A percentile compares a stretch with the other conserved stretches of the same genome.
Evolutionary conservation across 2,329 filamentous ascomycete genomes (phyloP).

Genomic region (Trichophyton rubrum): DNA sequence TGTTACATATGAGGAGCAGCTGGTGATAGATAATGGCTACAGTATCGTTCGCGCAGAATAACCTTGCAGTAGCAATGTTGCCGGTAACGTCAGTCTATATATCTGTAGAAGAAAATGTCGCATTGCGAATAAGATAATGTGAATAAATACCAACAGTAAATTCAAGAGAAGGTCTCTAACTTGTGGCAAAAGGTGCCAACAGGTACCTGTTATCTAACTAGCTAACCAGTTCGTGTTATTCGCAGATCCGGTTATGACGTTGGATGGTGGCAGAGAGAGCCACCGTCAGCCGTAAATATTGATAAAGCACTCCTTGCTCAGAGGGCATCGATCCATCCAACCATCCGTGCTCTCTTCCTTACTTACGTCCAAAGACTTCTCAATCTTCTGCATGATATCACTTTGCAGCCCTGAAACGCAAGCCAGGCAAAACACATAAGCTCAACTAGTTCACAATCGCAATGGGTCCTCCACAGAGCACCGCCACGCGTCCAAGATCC

Average conservation of each 20-base stretch:
- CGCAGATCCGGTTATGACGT: background rate
- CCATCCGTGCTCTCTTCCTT: background rate
- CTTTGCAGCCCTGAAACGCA: background rate
- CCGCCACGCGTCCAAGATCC: background rate
- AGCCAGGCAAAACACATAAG: background rate
- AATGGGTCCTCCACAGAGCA: background rate
- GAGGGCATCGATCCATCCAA: too few relatives aligned
- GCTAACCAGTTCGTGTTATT: too few relatives aligned
- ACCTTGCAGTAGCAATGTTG: too few relatives aligned
- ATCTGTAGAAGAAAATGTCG: background rate
- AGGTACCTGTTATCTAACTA: background rate
- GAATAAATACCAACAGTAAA: too few relatives aligned
- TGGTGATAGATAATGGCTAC: background rate
- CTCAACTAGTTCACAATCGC: background rate
- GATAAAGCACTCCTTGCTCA: background rate
- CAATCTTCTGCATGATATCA: background rate
- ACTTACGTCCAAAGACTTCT: background rate
- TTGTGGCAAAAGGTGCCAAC: too few relatives aligned
- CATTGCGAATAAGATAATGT: background rate
- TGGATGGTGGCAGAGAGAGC: background rate
- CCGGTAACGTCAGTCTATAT: too few relatives aligned
- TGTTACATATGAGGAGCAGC: background rate
- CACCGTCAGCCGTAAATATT: background rate
- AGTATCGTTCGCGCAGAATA: too few relatives aligned
- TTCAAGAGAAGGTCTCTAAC: too few relatives aligned